Base-by-base conservation (phyloP, 768 basidiomycete species). In the Galerina sulciceps region DNA sequence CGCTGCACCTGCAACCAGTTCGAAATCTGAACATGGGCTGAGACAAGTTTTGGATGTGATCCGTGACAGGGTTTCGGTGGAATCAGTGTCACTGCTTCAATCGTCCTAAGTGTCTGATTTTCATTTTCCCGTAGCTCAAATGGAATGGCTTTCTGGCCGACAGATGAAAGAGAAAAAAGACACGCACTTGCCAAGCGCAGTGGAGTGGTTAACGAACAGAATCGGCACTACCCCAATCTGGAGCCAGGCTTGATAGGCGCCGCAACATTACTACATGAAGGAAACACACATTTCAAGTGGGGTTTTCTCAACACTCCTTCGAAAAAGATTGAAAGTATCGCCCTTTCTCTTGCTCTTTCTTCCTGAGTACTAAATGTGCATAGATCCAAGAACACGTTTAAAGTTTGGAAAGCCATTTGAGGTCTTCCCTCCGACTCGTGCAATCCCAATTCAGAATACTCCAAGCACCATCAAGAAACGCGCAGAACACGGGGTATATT, bases 81-180 rank as follows among this genome's bases (percentile, higher is more conserved):
- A n/a, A n/a, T n/a, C 9, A 42, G 9, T 22, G 11, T 47, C 38
- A 42, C 17, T 31, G 23, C 20, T 34, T 51, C 53, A 23, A 48
- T 18, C 34, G 31, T 44, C 35, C 35, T 53, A 36, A 36, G 17
- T 15, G 23, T 40, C 40, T 58, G 34, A 15, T 18, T 22, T 17
- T 42, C 36, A 9, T 47, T 47, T 48, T 36, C 47, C 38, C 40
- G 31, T 50, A 56, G 61, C 54, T 60, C 68, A 67, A 67, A 68
- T 90, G 87, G 86, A 85, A 91, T 91, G 89, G 86, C 87, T 72
- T 79, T 77, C 72, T 91, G 89, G 89, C 89, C 88, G 38, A 73
- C 78, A 68, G 79, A 83, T 78, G 73, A 79, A 66, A 76, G 76
- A 71, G 64, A 54, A 41, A 67, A 69, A 58, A 62, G 37, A 47